Evolutionary conservation across 1,284 basidiomycete genomes (phyloP).

Genomic region (Marasmius fiardii): DNA sequence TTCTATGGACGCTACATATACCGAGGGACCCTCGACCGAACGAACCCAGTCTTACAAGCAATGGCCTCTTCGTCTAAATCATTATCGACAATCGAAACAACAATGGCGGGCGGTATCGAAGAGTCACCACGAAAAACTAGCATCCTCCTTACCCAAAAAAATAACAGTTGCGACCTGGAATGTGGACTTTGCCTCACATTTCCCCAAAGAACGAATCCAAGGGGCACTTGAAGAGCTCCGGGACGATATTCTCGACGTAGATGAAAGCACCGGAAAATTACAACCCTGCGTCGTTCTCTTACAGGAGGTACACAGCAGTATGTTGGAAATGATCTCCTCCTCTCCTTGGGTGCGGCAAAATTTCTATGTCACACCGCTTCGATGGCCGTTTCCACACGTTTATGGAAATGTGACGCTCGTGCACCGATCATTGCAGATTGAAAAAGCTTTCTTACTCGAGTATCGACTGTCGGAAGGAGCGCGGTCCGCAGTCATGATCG

Average conservation of each 20-base stretch:
- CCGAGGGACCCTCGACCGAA: neutral
- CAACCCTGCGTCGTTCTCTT: constrained; percentile 58
- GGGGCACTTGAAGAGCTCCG: constrained; percentile 53
- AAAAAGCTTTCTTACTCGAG: constrained; percentile 32
- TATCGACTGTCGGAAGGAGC: constrained; percentile 20
- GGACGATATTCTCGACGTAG: constrained; percentile 36
- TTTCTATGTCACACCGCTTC: constrained; percentile 55
- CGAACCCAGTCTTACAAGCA: neutral
- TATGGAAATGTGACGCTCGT: constrained; percentile 70
- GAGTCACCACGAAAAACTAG: constrained; percentile 6
- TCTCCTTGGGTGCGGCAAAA: constrained; percentile 58
- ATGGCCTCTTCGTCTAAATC: neutral
- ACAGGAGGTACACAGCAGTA: constrained; percentile 54
- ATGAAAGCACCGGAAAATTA: constrained; percentile 32
- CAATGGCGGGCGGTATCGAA: neutral
- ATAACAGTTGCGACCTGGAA: constrained; percentile 67
- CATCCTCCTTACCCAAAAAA: constrained; percentile 21
- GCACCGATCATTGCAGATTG: constrained; percentile 48
- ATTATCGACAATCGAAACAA: neutral
- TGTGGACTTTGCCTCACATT: constrained; percentile 43
- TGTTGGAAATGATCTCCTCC: constrained; percentile 43
- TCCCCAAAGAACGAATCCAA: constrained; percentile 38
- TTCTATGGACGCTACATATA: neutral
- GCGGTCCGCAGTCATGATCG: constrained; percentile 54
- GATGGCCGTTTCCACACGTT: constrained; percentile 44